Conservation (phyloP, 2,329 filamentous ascomycete species). For the Aureobasidium sp. region DNA sequence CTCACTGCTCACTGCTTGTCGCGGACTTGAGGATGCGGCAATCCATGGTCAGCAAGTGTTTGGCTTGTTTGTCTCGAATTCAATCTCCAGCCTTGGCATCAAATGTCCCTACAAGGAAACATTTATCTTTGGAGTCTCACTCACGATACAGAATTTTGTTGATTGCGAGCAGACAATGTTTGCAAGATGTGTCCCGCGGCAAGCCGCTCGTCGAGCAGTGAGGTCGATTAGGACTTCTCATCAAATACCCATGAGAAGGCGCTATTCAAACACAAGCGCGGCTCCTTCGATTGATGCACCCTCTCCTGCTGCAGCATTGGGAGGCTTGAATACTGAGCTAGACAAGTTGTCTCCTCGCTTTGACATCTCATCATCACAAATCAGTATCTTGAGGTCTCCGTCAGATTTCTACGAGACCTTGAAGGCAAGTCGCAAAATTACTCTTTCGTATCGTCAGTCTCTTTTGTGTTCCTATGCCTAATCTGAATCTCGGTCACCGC, state of each 20-base stretch:
- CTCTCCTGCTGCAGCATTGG: slow-evolving; percentile 33
- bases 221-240: neutral
- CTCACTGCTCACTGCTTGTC: slow-evolving; percentile 2
- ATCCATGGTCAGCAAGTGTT: slow-evolving; percentile 10
- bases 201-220: slow-evolving; percentile 4
- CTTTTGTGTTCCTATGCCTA: too few relatives aligned
- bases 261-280: slow-evolving; percentile 13
- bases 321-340: slow-evolving; percentile 62
- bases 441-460: neutral
- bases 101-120: neutral
- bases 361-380: slow-evolving; percentile 71
- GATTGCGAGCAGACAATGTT: slow-evolving; percentile 5
- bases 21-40: slow-evolving; percentile 5
- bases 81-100: slow-evolving; percentile 3
- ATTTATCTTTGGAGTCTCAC: neutral
- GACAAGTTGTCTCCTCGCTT: slow-evolving; percentile 89
- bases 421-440: slow-evolving; percentile 53
- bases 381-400: slow-evolving; percentile 72
- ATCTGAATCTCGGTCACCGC: too few relatives aligned
- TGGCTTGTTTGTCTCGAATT: slow-evolving; percentile 7
- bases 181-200: slow-evolving; percentile 10
- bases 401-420: slow-evolving; percentile 85
- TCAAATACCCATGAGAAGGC: slow-evolving; percentile 1
- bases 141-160: neutral
- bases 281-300: neutral